These are phyloP conservation scores for thale cress (Arabidopsis thaliana) DNA, from an alignment of 345 rosid species.

Conservation along the genomic window DNA sequence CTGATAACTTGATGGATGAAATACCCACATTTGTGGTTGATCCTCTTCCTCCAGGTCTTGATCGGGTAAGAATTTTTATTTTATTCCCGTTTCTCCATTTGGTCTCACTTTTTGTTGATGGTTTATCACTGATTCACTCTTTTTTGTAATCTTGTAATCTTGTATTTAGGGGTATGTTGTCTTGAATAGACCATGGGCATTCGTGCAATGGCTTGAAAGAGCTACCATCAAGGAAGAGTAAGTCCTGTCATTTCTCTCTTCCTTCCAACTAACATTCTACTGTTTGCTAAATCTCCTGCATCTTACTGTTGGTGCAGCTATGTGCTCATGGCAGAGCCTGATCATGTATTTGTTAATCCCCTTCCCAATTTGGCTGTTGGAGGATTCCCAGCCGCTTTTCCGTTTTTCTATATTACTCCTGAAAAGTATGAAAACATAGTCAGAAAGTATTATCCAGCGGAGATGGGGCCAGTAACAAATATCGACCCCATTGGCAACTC, in stretches of 20 bases:
- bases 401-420: constrained; percentile 91
- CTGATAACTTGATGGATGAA: constrained; percentile 91
- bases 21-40: constrained; percentile 87
- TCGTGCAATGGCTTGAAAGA: constrained; percentile 94
- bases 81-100: not conserved
- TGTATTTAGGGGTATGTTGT: constrained; percentile 89
- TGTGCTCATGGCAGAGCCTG: constrained; percentile 95
- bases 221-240: constrained; percentile 93
- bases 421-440: constrained; percentile 55
- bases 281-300: constrained; percentile 15
- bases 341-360: constrained; percentile 81
- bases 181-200: constrained; percentile 98
- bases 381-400: constrained; percentile 78
- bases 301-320: constrained; percentile 58
- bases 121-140: not conserved
- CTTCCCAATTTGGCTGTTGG: constrained; percentile 81
- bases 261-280: not conserved
- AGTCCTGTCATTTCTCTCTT: constrained; percentile 35
- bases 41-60: constrained; percentile 93
- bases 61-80: constrained; percentile 56
- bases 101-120: not conserved
- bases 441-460: constrained; percentile 74
- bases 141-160: not conserved
- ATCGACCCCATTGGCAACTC: constrained; percentile 91
- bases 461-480: constrained; percentile 73